Evolutionary conservation across 306 rosid genomes (phyloP), one percentile per base, ranked within the genome.

Genomic region (Sicyos edulis): DNA sequence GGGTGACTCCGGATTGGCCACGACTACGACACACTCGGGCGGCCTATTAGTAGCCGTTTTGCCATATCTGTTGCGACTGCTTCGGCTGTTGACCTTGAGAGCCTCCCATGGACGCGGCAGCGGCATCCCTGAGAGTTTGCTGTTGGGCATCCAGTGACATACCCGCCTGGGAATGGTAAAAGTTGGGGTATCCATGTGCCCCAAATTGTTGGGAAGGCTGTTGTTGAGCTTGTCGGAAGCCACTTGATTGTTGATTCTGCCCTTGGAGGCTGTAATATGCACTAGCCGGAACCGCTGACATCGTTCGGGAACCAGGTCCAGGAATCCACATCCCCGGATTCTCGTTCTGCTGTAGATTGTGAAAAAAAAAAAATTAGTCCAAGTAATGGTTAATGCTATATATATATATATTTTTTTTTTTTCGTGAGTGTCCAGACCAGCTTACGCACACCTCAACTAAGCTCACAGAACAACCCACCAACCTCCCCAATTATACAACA

Each of bases 41-140:
- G 4, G 53, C 71, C 80, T 76, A 88, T 87, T 87, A 95, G 90
- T 95, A 95, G 87, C 82, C 84, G 91, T 91, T 89, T 75, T 91
- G 99, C 99, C 99, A 95, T 75, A 95, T 40, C 72, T 91, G 97
- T 75, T 89, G 99, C 68, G 97, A 87, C 86, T 91, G 99, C 88
- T 95, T 95, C 0, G 95, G 84, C 14, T 81, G 87, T 73, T 89
- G 99, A 75, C 80, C 88, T 74, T 93, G 99, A 49, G 97, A 81
- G 21, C 95, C 86, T 20, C 81, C 86, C 14, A 86, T 87, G 56
- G 97, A 83, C 32, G 82, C 37, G 37, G 37, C 37, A 5, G 37
- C 37, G 4, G 37, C 84, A 68, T 95, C 99, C 85, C 97, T 85
- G 0, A 88, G 83, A 68, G 89, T 88, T 81, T 89, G 99, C 81